Evolutionary conservation across 768 basidiomycete species (phyloP), one percentile per base, ranked within the genome.

Genomic region (Pholiota microspora): DNA sequence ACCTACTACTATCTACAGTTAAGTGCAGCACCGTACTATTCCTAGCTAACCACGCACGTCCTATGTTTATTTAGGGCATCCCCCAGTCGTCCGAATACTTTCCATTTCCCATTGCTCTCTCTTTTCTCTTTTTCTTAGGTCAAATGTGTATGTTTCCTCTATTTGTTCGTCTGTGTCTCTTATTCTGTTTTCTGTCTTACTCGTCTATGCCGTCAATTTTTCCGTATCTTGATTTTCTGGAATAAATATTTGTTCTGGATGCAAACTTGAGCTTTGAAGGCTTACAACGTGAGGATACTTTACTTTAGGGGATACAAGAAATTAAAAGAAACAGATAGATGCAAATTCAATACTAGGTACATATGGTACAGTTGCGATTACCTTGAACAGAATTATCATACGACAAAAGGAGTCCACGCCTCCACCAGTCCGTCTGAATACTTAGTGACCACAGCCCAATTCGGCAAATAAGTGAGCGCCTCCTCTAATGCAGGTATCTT

Each of bases 401-500:
- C 23, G 2, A 38, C 46, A 57, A 74, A 75, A 27, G 63, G 61
- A 31, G 64, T 69, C 69, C 69, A 74, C 18, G 68, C 86, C 64
- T 87, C 85, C 23, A 88, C 84, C 50, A 89, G 64, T 1, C 80
- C 85, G 56, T 81, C 78, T 2, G 71, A 67, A 50, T 66, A 58
- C 70, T 87, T 88, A 4, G 80, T 79, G 44, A 80, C 79, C n/a
- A 75, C 73, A 8, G 78, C 83, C 88, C 89, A 91, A 44, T 77
- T 70, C 16, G 89, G 89, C 54, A 89, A 65, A 65, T 85, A 87
- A 6, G 67, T 63, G 6, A 88, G 63, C 24, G 81, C 77, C 63
- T 91, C 88, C 64, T 89, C 86, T 44, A 81, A 73, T 2, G 88
- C 87, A 4, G 88, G 88, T 16, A 90, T 87, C 69, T 73, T 78